Base-by-base conservation (phyloP, 768 basidiomycete species). In the Mycena polygramma region DNA sequence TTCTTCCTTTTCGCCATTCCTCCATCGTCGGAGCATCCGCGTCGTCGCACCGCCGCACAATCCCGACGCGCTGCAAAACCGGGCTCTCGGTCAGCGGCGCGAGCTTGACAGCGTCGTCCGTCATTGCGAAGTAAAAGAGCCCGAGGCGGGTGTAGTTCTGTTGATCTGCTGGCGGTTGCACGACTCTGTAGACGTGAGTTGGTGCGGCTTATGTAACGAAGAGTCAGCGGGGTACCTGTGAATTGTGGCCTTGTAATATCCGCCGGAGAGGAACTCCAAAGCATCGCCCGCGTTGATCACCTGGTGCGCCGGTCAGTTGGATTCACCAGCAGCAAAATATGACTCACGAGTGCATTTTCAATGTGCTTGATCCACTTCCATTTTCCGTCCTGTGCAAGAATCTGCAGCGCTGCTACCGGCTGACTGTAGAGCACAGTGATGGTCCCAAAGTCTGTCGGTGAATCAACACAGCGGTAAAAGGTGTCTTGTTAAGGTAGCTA, bases 351-450 rank as follows among this genome's bases (percentile, higher is more conserved):
- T 0, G 88, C 89, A 66, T 90, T 88, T 7, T 88, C 86, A 11
- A 89, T 81, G 68, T 91, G 89, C 64, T 81, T 85, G 22, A 90
- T 83, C 87, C 88, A 89, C 43, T 82, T 83, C 89, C 90, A 91
- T 46, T 77, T 79, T 0, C 85, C 86, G 39, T 89, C 88, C 4
- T 73, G 83, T 0, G 83, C 82, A 10, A 89, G 77, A 48, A 92
- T 90, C 57, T 91, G 90, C 11, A 91, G 81, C 0, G 83, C 89
- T 7, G 86, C 82, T 4, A 90, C 83, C 4, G 90, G 89, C 70
- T 92, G 90, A 55, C 87, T 88, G 82, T 87, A 91, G 4, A 92
- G 77, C 48, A 91, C 85, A 2, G 87, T 88, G 55, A 92, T 79
- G 13, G 82, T 84, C 10, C 88, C 89, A 62, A 89, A 82, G 77